These are phyloP conservation scores for Phytophthora pluvialis DNA, from an alignment of 352 stramenopile species.

Conservation along the genomic window DNA sequence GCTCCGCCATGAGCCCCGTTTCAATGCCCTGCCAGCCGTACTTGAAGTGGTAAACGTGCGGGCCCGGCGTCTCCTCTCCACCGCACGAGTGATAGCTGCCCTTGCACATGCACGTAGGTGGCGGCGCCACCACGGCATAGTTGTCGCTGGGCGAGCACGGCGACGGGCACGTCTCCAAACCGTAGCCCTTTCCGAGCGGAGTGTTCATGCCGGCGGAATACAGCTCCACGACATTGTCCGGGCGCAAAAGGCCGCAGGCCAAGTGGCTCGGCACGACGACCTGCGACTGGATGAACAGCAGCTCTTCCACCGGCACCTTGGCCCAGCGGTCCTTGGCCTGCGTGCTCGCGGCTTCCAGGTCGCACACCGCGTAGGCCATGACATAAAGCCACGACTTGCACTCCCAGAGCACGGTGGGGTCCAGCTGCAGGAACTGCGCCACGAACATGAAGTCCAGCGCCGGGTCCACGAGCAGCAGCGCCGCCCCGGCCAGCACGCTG, in stretches of 20 bases:
- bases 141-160: constrained; percentile 73
- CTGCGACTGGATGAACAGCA: constrained; percentile 74
- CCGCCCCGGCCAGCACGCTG: constrained; percentile 75
- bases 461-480: constrained; percentile 72
- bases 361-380: constrained; percentile 60
- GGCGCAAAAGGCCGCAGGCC: constrained; percentile 59
- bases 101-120: constrained; percentile 55
- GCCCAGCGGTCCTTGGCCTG: constrained; percentile 70
- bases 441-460: constrained; percentile 79
- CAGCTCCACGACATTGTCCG: constrained; percentile 53
- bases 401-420: constrained; percentile 80
- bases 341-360: constrained; percentile 46
- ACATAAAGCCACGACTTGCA: constrained; percentile 82
- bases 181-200: constrained; percentile 39
- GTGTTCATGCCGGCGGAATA: constrained; percentile 45
- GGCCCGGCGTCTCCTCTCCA: constrained; percentile 42
- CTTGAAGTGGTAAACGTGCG: constrained; percentile 84
- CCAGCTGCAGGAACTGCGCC: constrained; percentile 82
- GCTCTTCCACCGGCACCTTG: constrained; percentile 74
- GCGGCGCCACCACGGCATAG: constrained; percentile 46
- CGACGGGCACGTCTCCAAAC: constrained; percentile 50
- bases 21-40: constrained; percentile 82
- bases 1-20: constrained; percentile 37
- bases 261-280: constrained; percentile 70
- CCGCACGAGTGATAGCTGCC: constrained; percentile 61